These are phyloP conservation scores for Dictyostelium discoideum DNA, from an alignment of 78 protist species.

Conservation along the genomic window dicty_2.7 NC_007088.5:168501-169000, in stretches of 20 bases:
- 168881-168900: conserved; percentile 12
- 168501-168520: not conserved
- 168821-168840: not conserved
- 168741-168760: not conserved
- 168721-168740: not conserved
- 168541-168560: not conserved
- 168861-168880: conserved; percentile 1
- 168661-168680: not conserved
- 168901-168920: not conserved
- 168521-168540: not conserved
- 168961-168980: not conserved
- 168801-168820: not conserved
- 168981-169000: not conserved
- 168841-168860: not conserved
- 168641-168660: not conserved
- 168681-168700: not conserved
- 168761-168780: not conserved
- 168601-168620: not conserved
- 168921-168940: conserved; percentile 9
- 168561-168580: not conserved
- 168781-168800: conserved; percentile 15
- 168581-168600: conserved; percentile 12
- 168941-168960: not conserved
- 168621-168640: not conserved
- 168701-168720: not conserved